These are phyloP conservation scores for Thamnidium elegans DNA, from an alignment of 192 early-diverging fungal genomes.

Conservation along the genomic window DNA sequence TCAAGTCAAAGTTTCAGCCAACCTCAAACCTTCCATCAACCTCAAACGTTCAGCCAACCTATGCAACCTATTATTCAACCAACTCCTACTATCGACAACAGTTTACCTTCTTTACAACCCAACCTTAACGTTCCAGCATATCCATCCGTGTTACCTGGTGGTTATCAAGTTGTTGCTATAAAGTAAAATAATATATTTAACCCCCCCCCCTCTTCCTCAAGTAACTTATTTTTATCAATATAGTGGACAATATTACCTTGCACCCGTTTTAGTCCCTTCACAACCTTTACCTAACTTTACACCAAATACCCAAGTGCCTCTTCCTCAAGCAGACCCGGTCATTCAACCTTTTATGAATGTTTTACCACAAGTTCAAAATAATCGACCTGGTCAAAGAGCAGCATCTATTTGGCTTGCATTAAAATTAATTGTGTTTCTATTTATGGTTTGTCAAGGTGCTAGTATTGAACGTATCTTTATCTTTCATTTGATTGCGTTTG, in stretches of 20 bases:
- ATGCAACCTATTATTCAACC: neutral
- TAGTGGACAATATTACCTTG: constrained; percentile 33
- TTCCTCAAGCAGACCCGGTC: neutral
- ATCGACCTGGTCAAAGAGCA: constrained; percentile 19
- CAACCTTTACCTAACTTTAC: constrained; percentile 7
- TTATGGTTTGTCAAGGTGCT: constrained; percentile 60
- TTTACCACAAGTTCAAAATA: constrained; percentile 1
- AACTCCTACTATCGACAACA: neutral
- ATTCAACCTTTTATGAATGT: too few relatives aligned
- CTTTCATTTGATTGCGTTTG: constrained; percentile 51
- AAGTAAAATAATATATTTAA: constrained; percentile 15
- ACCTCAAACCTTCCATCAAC: neutral
- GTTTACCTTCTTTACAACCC: neutral
- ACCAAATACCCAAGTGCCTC: neutral
- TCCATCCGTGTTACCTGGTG: constrained; percentile 22
- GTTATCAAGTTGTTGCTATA: constrained; percentile 26
- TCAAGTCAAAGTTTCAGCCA: neutral
- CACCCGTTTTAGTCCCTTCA: constrained; percentile 29
- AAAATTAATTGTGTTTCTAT: constrained; percentile 59
- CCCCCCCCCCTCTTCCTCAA: too few relatives aligned
- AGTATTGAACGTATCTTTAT: constrained; percentile 54
- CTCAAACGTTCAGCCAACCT: neutral
- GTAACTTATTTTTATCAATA: too few relatives aligned
- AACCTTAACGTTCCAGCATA: neutral
- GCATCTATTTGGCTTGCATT: constrained; percentile 56